Evolutionary conservation across 2,329 filamentous ascomycete genomes (phyloP).

Genomic region (Venturia effusa): DNA sequence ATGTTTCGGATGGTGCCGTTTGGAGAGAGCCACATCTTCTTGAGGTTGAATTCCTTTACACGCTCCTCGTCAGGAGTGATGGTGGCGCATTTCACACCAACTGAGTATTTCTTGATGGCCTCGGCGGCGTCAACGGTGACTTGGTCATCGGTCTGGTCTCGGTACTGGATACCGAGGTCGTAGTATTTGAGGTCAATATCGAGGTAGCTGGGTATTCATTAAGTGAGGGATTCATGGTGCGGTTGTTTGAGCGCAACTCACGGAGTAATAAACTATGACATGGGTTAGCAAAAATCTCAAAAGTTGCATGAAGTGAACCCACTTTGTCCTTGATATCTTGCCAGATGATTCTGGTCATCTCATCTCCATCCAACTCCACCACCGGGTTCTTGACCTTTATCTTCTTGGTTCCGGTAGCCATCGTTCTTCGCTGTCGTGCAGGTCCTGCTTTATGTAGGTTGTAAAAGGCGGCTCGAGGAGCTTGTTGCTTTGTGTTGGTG

Average conservation of each 20-base stretch:
- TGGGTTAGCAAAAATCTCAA: background rate
- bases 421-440: conserved; percentile 24
- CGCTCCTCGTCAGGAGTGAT: conserved; percentile 96
- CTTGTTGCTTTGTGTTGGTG: background rate
- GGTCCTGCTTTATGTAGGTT: background rate
- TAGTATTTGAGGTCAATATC: conserved; percentile 99
- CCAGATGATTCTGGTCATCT: conserved; percentile 99
- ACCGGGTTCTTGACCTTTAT: conserved; percentile 99
- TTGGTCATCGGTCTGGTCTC: conserved; percentile 91
- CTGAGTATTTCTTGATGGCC: conserved; percentile 97
- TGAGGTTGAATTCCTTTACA: conserved; percentile 96
- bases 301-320: conserved; percentile 14
- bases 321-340: conserved; percentile 94
- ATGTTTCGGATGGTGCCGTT: conserved; percentile 75
- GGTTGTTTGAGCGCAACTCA: background rate
- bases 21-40: conserved; percentile 99
- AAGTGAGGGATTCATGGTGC: background rate
- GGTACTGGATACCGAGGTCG: conserved; percentile 85
- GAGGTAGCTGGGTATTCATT: conserved; percentile 39
- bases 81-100: conserved; percentile 98
- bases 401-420: conserved; percentile 51
- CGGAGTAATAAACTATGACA: conserved; percentile 9
- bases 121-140: conserved; percentile 92
- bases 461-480: background rate
- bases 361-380: conserved; percentile 88